Evolutionary conservation across 306 rosid species (phyloP).

Genomic region (Acmispon strigosus): DNA sequence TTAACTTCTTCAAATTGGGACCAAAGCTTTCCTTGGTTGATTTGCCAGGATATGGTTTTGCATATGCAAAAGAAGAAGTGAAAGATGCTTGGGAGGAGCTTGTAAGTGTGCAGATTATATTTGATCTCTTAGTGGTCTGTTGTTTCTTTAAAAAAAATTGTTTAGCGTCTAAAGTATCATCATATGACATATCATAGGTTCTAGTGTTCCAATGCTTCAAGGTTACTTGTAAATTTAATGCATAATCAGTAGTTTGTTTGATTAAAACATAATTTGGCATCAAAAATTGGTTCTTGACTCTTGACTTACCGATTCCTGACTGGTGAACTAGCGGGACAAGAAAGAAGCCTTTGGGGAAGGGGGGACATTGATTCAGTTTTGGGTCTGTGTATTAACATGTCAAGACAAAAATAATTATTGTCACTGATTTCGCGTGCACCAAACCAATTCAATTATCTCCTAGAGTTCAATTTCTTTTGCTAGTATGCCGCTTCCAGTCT

Average conservation of each 20-base stretch:
- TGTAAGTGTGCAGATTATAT: constrained; percentile 49
- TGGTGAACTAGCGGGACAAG: neutral
- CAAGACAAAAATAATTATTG: neutral
- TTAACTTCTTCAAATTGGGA: constrained; percentile 79
- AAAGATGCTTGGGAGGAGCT: constrained; percentile 97
- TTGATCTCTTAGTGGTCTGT: constrained; percentile 1
- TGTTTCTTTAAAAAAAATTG: constrained; percentile 1
- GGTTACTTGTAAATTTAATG: neutral
- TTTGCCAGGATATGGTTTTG: constrained; percentile 99
- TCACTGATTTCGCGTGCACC: neutral
- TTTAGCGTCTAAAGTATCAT: neutral
- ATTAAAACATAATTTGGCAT: neutral
- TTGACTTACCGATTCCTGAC: neutral
- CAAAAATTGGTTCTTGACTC: neutral
- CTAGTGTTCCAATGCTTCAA: neutral
- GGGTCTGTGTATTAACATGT: neutral
- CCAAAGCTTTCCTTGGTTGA: constrained; percentile 75
- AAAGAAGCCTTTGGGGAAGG: neutral
- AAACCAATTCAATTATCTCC: neutral
- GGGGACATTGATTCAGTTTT: neutral
- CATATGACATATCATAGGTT: neutral
- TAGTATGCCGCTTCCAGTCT: neutral
- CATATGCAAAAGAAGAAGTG: constrained; percentile 94
- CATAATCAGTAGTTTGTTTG: neutral
- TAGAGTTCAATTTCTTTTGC: neutral